Base-by-base conservation (phyloP, 2,329 filamentous ascomycete species). In the Fusarium robinianum region DNA sequence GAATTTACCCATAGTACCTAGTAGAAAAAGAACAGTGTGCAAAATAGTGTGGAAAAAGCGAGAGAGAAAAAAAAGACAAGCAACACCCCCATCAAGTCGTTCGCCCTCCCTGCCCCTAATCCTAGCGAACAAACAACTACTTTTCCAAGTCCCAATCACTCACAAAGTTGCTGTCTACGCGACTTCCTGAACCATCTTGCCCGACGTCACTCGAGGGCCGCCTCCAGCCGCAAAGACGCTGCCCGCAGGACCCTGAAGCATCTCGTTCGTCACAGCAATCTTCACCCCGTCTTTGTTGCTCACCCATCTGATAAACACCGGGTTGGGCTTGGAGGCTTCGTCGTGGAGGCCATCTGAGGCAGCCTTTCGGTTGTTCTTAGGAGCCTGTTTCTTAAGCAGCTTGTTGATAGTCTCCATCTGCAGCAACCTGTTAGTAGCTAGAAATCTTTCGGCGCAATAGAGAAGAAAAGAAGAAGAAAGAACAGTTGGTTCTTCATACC, bases 331-430 rank as follows among this genome's bases (percentile, higher is more conserved):
- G 3, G 64, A 54, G 2, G 76, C 74, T 2, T 66, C 69, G 35
- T 78, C 78, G 6, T 74, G 72, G 3, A 71, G 72, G 41, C 58
- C 63, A 38, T 51, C 71, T 48, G 55, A 72, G 30, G 63, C 75
- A 21, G 67, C 75, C 55, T 78, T 80, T 53, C 75, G 73, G 54
- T 79, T 85, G 43, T 81, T 81, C 67, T 92, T 91, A 16, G 88
- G 85, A 1, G 88, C 87, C 65, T 91, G 88, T 64, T 91, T 90
- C 68, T 90, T 90, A 38, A 94, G 81, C 2, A 94, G 81, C 61
- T 91, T 90, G 74, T 94, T 91, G 78, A 94, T 92, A 0, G 88
- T 94, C 74, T 92, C 88, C 80, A 90, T 88, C 87, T 91, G 57
- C 14, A 36, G 18, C 15, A 6, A 5, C 12, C n/a, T 26, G 37